Percentiles rank a stretch among this genome's conserved stretches.
These are phyloP conservation scores for Hysterangium stoloniferum DNA, from an alignment of 768 basidiomycete genomes.

Conservation along the genomic window DNA sequence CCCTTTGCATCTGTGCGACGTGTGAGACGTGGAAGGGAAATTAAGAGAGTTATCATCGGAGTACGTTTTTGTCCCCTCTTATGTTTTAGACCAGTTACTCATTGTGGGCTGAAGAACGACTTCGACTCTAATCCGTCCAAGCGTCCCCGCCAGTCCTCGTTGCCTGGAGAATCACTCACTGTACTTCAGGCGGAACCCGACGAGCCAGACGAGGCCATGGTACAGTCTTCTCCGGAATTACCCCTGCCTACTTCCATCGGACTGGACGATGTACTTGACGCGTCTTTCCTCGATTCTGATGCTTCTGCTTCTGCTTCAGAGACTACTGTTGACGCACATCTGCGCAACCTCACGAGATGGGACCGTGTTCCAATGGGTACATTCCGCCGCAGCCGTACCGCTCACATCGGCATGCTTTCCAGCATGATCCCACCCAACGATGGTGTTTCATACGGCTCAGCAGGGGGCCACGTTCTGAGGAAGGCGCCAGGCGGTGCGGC, in stretches of 20 bases:
- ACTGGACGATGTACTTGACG: constrained; percentile 71
- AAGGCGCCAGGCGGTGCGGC: constrained; percentile 49
- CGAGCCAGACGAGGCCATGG: constrained; percentile 11
- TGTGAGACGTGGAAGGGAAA: constrained; percentile 5
- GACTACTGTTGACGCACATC: constrained; percentile 31
- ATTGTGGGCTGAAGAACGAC: too few species aligned
- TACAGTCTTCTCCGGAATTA: constrained; percentile 28
- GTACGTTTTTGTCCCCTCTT: constrained; percentile 4
- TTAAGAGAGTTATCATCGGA: constrained; percentile 9
- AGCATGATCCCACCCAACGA: constrained; percentile 12
- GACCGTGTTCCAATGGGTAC: constrained; percentile 66
- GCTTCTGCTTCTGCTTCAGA: constrained; percentile 18
- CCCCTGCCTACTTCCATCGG: constrained; percentile 41
- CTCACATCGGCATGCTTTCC: neutral
- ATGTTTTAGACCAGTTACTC: neutral
- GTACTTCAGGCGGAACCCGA: constrained; percentile 18
- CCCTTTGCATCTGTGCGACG: constrained; percentile 8
- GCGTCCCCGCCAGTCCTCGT: constrained; percentile 12
- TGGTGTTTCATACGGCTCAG: constrained; percentile 17
- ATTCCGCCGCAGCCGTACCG: constrained; percentile 52
- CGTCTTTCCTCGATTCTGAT: constrained; percentile 60
- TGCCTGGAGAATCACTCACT: constrained; percentile 3
- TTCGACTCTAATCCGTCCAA: constrained; percentile 3
- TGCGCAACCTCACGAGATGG: constrained; percentile 57
- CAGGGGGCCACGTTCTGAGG: constrained; percentile 39